Evolutionary conservation across 495 filamentous ascomycete genomes (phyloP), one percentile per base, ranked within the genome.

Genomic region (Hypoxylon subgilvum): DNA sequence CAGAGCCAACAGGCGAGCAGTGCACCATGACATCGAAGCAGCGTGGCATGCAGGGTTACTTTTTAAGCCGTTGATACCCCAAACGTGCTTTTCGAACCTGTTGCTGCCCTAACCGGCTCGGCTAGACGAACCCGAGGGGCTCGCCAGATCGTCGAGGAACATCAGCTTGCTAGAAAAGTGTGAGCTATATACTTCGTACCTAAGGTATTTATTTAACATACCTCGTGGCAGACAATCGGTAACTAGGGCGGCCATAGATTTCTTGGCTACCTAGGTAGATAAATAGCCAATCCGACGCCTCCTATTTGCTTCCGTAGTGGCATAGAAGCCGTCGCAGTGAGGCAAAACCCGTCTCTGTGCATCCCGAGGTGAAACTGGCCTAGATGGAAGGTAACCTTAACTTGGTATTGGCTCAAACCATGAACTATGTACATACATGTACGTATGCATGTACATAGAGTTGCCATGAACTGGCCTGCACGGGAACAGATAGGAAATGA

Each of bases 1-100:
- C 42, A 35, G 52, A 17, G 23, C 52, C 47, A 53, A 53, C 48
- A 30, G 52, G 28, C 16, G 52, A 62, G 38, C 32, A 57, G 47
- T 63, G 48, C 40, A 56, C 60, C 41, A 46, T 55, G 47, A 40
- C 41, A 46, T 59, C 18, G 28, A 61, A n/a, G 54, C 36, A 40
- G 43, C 43, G 53, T 53, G 44, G 50, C 40, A 38, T 57, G 53
- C 49, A 57, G 54, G 61, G 48, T 63, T 53, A 17, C 48, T 45
- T 57, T 60, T 57, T 60, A 58, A 64, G 61, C 61, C 61, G 61
- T 58, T 30, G 45, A 54, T 64, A 64, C 50, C 61, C 61, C 61
- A 64, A 58, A 44, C 49, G 54, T 63, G 43, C 41, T 48, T 38
- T 52, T 47, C 6, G 25, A 46, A 58, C 44, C 36, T 31, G 14